Conservation (phyloP, 108 stramenopile species). For the Nitzschia putrida region DNA sequence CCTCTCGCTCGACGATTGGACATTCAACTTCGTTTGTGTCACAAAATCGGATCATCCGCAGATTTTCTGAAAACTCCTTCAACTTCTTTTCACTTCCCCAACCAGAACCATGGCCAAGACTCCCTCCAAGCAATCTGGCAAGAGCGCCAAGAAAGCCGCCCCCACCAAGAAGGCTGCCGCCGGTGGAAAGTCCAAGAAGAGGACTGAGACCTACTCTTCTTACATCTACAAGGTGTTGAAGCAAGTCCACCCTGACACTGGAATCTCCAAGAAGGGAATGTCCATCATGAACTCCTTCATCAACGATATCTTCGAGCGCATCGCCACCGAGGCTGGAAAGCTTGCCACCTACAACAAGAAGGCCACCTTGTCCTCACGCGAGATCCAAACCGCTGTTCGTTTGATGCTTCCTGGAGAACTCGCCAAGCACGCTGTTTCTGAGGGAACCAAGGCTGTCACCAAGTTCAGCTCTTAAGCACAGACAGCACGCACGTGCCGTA, state of each 20-base stretch:
- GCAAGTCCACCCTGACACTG: slow-evolving; percentile 87
- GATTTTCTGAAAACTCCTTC: too few species aligned
- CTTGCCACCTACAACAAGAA: slow-evolving; percentile 93
- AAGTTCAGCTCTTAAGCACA: slow-evolving; percentile 51
- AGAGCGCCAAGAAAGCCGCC: slow-evolving; percentile 57
- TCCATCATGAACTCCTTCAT: slow-evolving; percentile 96
- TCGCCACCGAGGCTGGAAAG: slow-evolving; percentile 88
- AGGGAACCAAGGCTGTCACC: slow-evolving; percentile 72
- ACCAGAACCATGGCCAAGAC: slow-evolving; percentile 63
- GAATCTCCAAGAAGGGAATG: slow-evolving; percentile 94
- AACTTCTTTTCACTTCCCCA: too few species aligned
- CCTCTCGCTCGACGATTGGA: too few species aligned
- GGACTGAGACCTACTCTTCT: slow-evolving; percentile 81
- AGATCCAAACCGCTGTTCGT: slow-evolving; percentile 92
- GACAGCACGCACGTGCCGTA: too few species aligned
- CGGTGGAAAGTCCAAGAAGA: slow-evolving; percentile 66
- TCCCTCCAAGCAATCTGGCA: slow-evolving; percentile 69
- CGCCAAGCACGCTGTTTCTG: slow-evolving; percentile 87
- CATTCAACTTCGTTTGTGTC: too few species aligned
- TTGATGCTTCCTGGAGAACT: slow-evolving; percentile 92
- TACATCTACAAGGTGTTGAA: slow-evolving; percentile 96
- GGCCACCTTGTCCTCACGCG: slow-evolving; percentile 86
- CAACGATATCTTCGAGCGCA: slow-evolving; percentile 92
- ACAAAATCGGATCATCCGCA: too few species aligned
- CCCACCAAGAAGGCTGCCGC: slow-evolving; percentile 43